Conservation (phyloP, 2,329 filamentous ascomycete genomes). For the Ceratocystis harringtonii region DNA sequence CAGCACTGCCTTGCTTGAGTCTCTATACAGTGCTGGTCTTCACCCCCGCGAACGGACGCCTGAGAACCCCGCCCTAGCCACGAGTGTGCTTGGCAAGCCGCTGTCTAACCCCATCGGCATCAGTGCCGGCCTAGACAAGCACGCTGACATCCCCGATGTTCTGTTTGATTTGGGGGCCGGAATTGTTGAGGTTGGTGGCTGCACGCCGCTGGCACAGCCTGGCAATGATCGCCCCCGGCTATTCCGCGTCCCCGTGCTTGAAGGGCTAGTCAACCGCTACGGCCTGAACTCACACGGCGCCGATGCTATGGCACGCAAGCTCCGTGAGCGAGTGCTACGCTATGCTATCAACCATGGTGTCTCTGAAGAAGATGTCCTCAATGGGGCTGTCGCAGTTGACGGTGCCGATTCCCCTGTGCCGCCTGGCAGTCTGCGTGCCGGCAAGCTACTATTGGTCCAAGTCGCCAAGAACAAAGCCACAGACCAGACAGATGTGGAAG, state of each 20-base stretch:
- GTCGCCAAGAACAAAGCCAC: constrained; percentile 95
- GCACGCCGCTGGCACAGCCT: constrained; percentile 70
- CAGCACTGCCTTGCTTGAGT: constrained; percentile 56
- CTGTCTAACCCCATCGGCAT: constrained; percentile 82
- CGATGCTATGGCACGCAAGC: constrained; percentile 64
- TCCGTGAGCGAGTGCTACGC: constrained; percentile 61
- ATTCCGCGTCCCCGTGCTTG: constrained; percentile 68
- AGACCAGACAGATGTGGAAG: constrained; percentile 67
- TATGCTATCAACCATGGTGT: constrained; percentile 61
- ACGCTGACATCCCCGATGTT: constrained; percentile 73
- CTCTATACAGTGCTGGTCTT: constrained; percentile 57
- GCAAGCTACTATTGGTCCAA: constrained; percentile 74
- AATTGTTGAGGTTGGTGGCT: constrained; percentile 83
- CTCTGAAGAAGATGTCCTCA: constrained; percentile 56
- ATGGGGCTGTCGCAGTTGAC: constrained; percentile 34
- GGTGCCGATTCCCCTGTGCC: constrained; percentile 52
- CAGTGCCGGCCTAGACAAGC: constrained; percentile 90
- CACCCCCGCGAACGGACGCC: constrained; percentile 62
- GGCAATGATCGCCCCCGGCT: constrained; percentile 82
- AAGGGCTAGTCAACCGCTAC: constrained; percentile 88
- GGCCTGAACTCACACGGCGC: constrained; percentile 86
- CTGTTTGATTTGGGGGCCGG: constrained; percentile 74
- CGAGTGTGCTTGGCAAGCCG: constrained; percentile 56
- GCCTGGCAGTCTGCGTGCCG: constrained; percentile 61
- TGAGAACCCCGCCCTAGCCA: constrained; percentile 27